Base-by-base conservation (phyloP, 345 rosid genomes). In the Theobroma cacao region DNA sequence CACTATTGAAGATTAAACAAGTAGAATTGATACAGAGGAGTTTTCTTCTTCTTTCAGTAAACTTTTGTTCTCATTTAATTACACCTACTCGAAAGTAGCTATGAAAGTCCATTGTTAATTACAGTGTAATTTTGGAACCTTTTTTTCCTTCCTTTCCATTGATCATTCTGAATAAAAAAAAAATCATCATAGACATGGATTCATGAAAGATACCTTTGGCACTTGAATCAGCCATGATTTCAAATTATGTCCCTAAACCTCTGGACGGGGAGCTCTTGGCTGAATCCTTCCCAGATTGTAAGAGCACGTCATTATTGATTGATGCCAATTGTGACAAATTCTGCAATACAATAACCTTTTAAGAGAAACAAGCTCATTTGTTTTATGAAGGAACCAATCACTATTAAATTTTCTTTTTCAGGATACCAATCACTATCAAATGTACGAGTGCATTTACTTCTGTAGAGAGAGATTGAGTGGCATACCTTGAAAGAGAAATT, bases 401-500 rank as follows among this genome's bases (percentile, higher is more conserved):
- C 28, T 55, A 24, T 11, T 36, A 63, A 62, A 31, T 31, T 28
- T 31, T 30, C 41, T 26, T 12, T 26, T 26, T 26, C 24, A 26
- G 58, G n/a, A 47, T 13, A 47, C 56, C n/a, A 18, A 50, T 71
- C 22, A 47, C 38, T 47, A 47, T 36, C 43, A 52, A 72, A 31
- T 72, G 62, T 53, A 52, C 0, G 7, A 12, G 7, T 22, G 5
- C 30, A 72, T 34, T 13, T 22, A 55, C 17, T 43, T 10, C 22
- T 18, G 4, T 74, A 22, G 36, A 53, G 60, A 73, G n/a, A 14
- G 52, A 52, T 31, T 7, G 28, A 43, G 18, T 33, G 53, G 11
- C 84, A 79, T 88, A 90, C 97, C 94, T 92, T 92, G 82, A 92
- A 92, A 77, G 97, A 92, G 80, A 92, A 91, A 78, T 91, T 92